A percentile compares a stretch with the other conserved stretches of the same genome.
Conservation (phyloP, 768 basidiomycete genomes). For the Pleurotus platypus region DNA sequence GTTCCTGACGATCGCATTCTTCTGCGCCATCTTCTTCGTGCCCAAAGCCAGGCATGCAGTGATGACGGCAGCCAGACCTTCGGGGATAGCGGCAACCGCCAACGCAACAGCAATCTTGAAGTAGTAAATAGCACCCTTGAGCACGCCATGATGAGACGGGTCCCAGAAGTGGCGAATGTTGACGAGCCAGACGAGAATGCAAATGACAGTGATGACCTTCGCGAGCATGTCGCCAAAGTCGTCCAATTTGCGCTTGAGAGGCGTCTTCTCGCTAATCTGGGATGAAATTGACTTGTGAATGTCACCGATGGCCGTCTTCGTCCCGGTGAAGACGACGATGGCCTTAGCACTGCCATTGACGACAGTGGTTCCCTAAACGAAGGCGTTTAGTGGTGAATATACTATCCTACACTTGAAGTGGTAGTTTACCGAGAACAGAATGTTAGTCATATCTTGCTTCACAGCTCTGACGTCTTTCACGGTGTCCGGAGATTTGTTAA, state of each 20-base stretch:
- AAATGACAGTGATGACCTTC: slow-evolving; percentile 96
- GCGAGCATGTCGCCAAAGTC: slow-evolving; percentile 98
- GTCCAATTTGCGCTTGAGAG: slow-evolving; percentile 94
- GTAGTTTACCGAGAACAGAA: slow-evolving; percentile 79
- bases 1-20: slow-evolving; percentile 96
- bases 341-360: slow-evolving; percentile 91
- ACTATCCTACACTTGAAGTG: too few relatives aligned
- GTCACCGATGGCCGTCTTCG: slow-evolving; percentile 89
- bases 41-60: slow-evolving; percentile 95
- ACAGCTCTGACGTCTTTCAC: slow-evolving; percentile 79
- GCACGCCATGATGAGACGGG: slow-evolving; percentile 83
- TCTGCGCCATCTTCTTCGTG: slow-evolving; percentile 99
- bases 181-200: slow-evolving; percentile 96
- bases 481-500: slow-evolving; percentile 70
- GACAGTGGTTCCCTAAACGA: slow-evolving; percentile 82
- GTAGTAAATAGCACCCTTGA: slow-evolving; percentile 97
- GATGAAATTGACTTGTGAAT: slow-evolving; percentile 95
- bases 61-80: slow-evolving; percentile 97
- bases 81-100: slow-evolving; percentile 98
- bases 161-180: slow-evolving; percentile 97
- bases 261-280: slow-evolving; percentile 94
- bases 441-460: slow-evolving; percentile 98
- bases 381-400: too few relatives aligned
- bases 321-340: slow-evolving; percentile 83
- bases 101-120: slow-evolving; percentile 99